These are phyloP conservation scores for Pseudonectria buxi DNA, from an alignment of 2,329 filamentous ascomycete species.

Conservation along the genomic window DNA sequence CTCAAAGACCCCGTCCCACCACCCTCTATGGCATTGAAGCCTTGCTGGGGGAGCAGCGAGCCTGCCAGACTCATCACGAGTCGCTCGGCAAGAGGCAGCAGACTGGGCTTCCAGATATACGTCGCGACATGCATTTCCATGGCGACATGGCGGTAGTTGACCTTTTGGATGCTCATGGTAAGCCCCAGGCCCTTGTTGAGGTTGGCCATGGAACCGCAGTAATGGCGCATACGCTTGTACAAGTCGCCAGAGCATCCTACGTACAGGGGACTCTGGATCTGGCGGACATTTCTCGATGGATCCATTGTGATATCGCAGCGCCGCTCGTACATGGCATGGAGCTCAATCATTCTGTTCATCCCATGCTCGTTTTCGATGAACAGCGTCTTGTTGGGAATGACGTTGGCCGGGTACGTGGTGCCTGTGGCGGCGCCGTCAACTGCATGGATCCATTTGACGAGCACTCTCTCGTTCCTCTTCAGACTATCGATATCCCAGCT, in stretches of 20 bases:
- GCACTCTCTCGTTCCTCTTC: neutral
- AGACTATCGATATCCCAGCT: no score
- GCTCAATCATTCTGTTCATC: neutral
- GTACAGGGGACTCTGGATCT: slow-evolving; percentile 6
- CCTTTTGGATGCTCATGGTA: neutral
- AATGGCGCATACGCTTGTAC: neutral
- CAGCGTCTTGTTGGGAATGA: neutral
- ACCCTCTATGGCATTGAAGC: slow-evolving; percentile 7
- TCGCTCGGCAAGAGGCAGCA: slow-evolving; percentile 6
- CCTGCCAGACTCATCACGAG: slow-evolving; percentile 4
- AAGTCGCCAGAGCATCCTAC: slow-evolving; percentile 7
- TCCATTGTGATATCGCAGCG: slow-evolving; percentile 1
- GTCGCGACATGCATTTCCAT: neutral
- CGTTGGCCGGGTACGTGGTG: no score
- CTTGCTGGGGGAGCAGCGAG: slow-evolving; percentile 5
- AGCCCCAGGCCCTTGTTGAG: slow-evolving; percentile 6
- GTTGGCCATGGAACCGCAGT: neutral
- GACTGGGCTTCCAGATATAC: slow-evolving; percentile 1
- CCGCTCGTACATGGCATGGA: neutral
- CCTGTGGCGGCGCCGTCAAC: neutral
- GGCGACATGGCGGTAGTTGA: neutral
- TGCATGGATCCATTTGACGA: neutral
- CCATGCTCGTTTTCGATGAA: neutral
- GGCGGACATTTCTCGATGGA: neutral
- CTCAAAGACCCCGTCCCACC: slow-evolving; percentile 3